A percentile compares a stretch with the other conserved stretches of the same genome.
phyloP scores from a whole-genome alignment of 2,329 filamentous ascomycete species.

The Ascochyta rabiei region DNA sequence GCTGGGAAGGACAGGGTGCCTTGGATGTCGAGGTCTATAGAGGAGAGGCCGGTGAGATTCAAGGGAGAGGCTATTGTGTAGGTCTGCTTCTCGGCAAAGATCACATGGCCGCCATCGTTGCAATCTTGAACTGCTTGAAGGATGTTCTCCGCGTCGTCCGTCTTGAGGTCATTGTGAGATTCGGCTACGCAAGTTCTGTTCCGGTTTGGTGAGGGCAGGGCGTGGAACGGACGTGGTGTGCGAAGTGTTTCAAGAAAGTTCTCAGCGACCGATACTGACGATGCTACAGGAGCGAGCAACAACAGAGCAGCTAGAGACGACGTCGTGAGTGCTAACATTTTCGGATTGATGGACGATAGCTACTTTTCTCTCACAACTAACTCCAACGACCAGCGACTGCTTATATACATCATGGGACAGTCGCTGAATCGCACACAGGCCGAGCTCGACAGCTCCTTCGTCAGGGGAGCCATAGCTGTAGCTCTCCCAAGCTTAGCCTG shows the following conservation, averaged over 20 bases:
- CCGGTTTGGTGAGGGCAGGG: conserved; percentile 11
- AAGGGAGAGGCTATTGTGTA: conserved; percentile 18
- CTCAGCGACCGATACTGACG: conserved; percentile 17
- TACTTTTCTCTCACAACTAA: not conserved
- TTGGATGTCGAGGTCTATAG: conserved; percentile 22
- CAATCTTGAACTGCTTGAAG: conserved; percentile 14
- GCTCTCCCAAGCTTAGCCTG: not conserved
- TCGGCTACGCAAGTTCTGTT: conserved; percentile 23
- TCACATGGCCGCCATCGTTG: conserved; percentile 21
- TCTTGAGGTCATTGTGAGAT: conserved; percentile 16
- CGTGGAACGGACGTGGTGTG: conserved; percentile 19
- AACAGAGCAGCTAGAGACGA: conserved; percentile 1
- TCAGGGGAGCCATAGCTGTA: not conserved
- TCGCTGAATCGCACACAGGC: not conserved
- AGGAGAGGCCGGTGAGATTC: conserved; percentile 16
- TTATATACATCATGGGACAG: not conserved
- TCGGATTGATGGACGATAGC: not conserved
- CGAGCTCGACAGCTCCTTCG: not conserved
- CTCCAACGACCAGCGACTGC: not conserved
- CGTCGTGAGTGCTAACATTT: conserved; percentile 3
- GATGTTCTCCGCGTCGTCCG: conserved; percentile 16
- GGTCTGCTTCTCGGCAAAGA: conserved; percentile 14
- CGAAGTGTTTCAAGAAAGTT: conserved; percentile 20
- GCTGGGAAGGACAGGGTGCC: conserved; percentile 13
- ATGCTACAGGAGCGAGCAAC: conserved; percentile 6